These are phyloP conservation scores for Crepidotus variabilis DNA, from an alignment of 768 basidiomycete genomes.

Conservation along the genomic window DNA sequence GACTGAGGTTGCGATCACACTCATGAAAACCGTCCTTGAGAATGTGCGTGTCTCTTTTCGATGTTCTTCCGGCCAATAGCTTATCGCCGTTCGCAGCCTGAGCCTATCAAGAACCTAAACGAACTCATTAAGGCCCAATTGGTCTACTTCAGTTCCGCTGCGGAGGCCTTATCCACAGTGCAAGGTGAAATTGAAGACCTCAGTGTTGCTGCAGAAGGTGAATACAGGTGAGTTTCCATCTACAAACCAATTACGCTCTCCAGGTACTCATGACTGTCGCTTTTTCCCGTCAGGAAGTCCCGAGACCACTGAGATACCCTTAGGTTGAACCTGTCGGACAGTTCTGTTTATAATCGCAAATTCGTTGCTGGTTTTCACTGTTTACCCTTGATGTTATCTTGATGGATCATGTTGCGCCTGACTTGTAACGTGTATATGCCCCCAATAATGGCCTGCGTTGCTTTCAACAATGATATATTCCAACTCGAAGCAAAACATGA, in stretches of 20 bases:
- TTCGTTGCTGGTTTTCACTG: not conserved
- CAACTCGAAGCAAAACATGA: constrained; percentile 3
- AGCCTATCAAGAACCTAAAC: constrained; percentile 92
- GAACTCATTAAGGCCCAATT: constrained; percentile 91
- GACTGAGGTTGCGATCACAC: constrained; percentile 94
- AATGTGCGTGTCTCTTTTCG: constrained; percentile 59
- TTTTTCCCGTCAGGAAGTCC: constrained; percentile 59
- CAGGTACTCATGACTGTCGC: constrained; percentile 1
- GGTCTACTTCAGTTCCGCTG: constrained; percentile 68
- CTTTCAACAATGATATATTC: not conserved
- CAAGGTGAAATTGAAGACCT: constrained; percentile 94
- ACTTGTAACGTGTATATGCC: not conserved
- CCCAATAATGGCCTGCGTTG: not conserved
- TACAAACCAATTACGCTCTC: not conserved
- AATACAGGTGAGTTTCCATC: constrained; percentile 65
- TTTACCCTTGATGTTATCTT: constrained; percentile 1
- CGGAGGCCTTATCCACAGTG: constrained; percentile 75
- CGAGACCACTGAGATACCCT: constrained; percentile 76
- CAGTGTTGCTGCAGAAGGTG: constrained; percentile 88
- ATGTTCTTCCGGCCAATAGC: not conserved
- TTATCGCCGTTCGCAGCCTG: constrained; percentile 55
- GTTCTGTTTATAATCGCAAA: not conserved
- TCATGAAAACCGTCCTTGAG: constrained; percentile 98
- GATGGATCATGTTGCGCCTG: not conserved
- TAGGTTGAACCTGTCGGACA: constrained; percentile 12